Percentiles rank a stretch among this genome's conserved stretches.
phyloP scores from a whole-genome alignment of 2,329 filamentous ascomycete genomes.

The Penicillium brevicompactum region DNA sequence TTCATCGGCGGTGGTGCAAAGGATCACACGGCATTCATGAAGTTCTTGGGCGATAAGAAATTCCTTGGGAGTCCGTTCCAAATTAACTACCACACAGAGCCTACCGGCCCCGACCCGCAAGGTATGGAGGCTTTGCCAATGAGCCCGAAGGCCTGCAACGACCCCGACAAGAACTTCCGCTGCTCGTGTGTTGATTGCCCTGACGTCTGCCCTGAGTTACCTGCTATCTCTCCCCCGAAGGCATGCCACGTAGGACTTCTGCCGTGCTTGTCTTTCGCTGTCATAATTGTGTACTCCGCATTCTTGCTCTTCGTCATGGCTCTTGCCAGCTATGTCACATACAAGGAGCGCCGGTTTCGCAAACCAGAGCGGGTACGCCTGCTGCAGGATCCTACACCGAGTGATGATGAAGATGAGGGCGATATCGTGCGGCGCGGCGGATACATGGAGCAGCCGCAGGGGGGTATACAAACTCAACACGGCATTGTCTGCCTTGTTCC shows the following conservation, averaged over 20 bases:
- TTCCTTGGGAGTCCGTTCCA: slow-evolving; percentile 91
- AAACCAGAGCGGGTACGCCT: slow-evolving; percentile 83
- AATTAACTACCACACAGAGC: slow-evolving; percentile 78
- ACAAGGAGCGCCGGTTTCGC: slow-evolving; percentile 70
- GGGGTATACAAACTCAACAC: slow-evolving; percentile 83
- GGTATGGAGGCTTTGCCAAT: slow-evolving; percentile 74
- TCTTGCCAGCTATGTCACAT: slow-evolving; percentile 74
- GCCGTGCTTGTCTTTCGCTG: slow-evolving; percentile 92
- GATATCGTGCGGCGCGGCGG: slow-evolving; percentile 76
- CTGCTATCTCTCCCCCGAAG: slow-evolving; percentile 68
- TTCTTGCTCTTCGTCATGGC: slow-evolving; percentile 69
- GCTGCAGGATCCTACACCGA: slow-evolving; percentile 78
- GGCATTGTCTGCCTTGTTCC: slow-evolving; percentile 78
- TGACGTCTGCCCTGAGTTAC: slow-evolving; percentile 78
- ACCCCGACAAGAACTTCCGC: slow-evolving; percentile 78
- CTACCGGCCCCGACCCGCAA: slow-evolving; percentile 61
- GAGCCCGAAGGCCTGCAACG: slow-evolving; percentile 83
- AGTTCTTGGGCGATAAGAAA: slow-evolving; percentile 92
- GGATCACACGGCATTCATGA: slow-evolving; percentile 82
- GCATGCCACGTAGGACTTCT: slow-evolving; percentile 81
- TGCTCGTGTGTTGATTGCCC: slow-evolving; percentile 95
- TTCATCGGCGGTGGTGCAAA: slow-evolving; percentile 94
- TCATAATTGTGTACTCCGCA: slow-evolving; percentile 81
- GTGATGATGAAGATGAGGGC: slow-evolving; percentile 92
- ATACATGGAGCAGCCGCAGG: slow-evolving; percentile 76